Evolutionary conservation across 495 filamentous ascomycete species (phyloP), one percentile per base, ranked within the genome.

Genomic region (Penicillium atrosanguineum): DNA sequence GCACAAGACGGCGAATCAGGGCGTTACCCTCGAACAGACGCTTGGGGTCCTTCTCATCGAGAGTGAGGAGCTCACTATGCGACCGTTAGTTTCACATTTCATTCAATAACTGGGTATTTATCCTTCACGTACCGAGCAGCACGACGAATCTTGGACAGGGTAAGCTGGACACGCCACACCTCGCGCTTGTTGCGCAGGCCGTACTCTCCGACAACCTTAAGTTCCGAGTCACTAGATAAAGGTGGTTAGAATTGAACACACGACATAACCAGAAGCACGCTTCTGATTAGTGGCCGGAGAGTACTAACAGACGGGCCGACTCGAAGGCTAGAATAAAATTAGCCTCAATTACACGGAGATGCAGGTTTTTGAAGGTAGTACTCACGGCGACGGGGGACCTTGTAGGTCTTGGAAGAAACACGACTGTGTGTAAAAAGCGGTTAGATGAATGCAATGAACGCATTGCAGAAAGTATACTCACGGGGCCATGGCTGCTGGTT

Each of bases 21-120:
- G 94, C 94, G 79, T 98, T 98, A 76, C 94, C 94, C 84, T 98
- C 94, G 85, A 98, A 98, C 63, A 98, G 91, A 78, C 94, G 91
- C 85, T 97, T 97, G 70, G 94, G 94, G 82, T 98, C 95, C 80
- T 98, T 98, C 84, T 98, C 94, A 70, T 98, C 94, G 75, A 97
- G 89, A 66, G 94, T 98, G 77, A 98, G 88, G 71, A 98, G 91
- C 82, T 97, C 89, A 94, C 91, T 96, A 23, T 23, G 68, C 23
- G 26, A 23, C 31, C 19, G 44, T 61, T 63, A 61, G 68, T 28
- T 34, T n/a, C 7, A 41, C 48, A 19, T 8, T 21, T 37, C 12
- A 26, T 23, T 25, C 26, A 25, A 28, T 20, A 45, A 42, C 51
- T 15, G n/a, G 29, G 21, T n/a, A 15, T 46, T 47, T 5, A 43